Base-by-base conservation (phyloP, 2,329 filamentous ascomycete genomes). In the Aspergillus candidus region DNA sequence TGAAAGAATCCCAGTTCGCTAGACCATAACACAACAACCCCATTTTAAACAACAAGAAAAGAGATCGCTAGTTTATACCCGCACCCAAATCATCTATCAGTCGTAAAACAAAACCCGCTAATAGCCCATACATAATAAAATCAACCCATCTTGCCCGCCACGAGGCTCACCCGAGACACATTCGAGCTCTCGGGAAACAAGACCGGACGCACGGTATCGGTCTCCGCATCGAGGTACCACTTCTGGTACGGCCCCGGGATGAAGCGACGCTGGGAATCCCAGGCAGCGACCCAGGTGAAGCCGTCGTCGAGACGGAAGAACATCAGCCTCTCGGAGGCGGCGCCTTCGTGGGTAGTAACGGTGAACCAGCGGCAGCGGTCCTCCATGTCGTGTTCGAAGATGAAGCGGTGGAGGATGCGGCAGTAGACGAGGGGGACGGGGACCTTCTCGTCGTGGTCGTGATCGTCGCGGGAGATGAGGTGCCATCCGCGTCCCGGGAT, bases 281-380 rank as follows among this genome's bases (percentile, higher is more conserved):
- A 75, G 48, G 70, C 72, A 32, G 71, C 65, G 32, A 76, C 72
- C 72, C 72, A 76, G 41, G 69, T 66, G 36, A 69, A 55, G 31
- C 68, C 71, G 38, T 75, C 70, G 44, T 76, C 73, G 22, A 76
- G 66, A 11, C 62, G 67, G 59, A 76, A 75, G 59, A 75, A 76
- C 44, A 69, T 61, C 13, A 68, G 66, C 49, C 63, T 57, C 40
- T 69, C 59, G 8, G 60, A 57, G 43, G 63, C 65, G 41, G 63
- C 65, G 32, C 65, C 63, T 18, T 61, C 58, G 13, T 64, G 58
- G 42, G 68, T 58, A 13, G 59, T 60, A 43, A 73, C 67, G 11
- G 55, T 57, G 49, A 68, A 66, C 51, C 67, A 65, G 44, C 62
- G 67, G 53, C 72, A 74, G 49, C 73, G 69, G 29, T 65, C 57